Conservation (phyloP, 257 asterid genomes). For the Voacanga thouarsii region DNA sequence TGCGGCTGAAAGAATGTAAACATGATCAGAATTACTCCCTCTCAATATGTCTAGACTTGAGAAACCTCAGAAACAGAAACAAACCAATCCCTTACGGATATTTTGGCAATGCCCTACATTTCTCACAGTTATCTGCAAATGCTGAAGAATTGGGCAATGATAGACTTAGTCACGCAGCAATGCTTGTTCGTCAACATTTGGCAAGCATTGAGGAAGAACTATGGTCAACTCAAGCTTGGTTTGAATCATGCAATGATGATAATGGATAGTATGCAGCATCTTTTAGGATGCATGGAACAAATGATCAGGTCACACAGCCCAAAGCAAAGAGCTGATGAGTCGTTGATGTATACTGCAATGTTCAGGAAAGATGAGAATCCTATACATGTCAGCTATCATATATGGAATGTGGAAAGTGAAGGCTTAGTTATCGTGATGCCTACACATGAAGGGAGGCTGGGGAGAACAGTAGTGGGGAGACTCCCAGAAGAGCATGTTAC, state of each 20-base stretch:
- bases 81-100: constrained; percentile 27
- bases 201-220: constrained; percentile 19
- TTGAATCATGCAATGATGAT: constrained; percentile 26
- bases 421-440: constrained; percentile 60
- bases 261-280: constrained; percentile 14
- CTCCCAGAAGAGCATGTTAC: constrained; percentile 39
- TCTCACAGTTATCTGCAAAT: constrained; percentile 30
- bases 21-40: constrained; percentile 17
- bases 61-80: constrained; percentile 15
- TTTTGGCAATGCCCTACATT: constrained; percentile 49
- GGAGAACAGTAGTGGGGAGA: constrained; percentile 39
- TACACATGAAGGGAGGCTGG: constrained; percentile 39
- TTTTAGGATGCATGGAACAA: constrained; percentile 28
- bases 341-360: constrained; percentile 32
- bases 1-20: constrained; percentile 7
- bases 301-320: constrained; percentile 9
- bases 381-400: constrained; percentile 40
- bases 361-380: constrained; percentile 45
- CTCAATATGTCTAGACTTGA: constrained; percentile 41
- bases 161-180: constrained; percentile 24
- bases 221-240: constrained; percentile 8
- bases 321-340: constrained; percentile 7
- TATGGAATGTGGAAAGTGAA: constrained; percentile 48
- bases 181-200: constrained; percentile 34
- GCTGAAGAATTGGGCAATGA: constrained; percentile 17